phyloP scores from a whole-genome alignment of 2,329 filamentous ascomycete genomes.

The Geosmithia morbida region DNA sequence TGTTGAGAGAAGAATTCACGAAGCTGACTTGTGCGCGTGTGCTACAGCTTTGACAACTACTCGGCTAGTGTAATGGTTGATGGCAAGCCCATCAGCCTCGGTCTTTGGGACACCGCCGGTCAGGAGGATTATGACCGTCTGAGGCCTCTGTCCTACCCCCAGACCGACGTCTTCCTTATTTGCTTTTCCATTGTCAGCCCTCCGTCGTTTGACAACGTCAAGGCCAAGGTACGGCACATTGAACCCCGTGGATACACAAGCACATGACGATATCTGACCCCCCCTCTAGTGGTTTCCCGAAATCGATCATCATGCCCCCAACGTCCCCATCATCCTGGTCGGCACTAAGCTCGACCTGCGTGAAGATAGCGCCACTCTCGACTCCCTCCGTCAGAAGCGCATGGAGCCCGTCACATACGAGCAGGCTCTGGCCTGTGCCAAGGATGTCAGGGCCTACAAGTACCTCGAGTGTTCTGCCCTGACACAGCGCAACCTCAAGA shows the following conservation, averaged over 20 bases:
- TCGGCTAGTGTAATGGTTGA: constrained; percentile 98
- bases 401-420: constrained; percentile 97
- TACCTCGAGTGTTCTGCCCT: constrained; percentile 96
- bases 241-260: background rate
- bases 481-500: constrained; percentile 94
- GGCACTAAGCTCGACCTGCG: constrained; percentile 93
- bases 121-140: constrained; percentile 97
- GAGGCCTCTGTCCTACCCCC: constrained; percentile 88
- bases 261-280: background rate
- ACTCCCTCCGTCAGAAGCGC: constrained; percentile 75
- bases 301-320: constrained; percentile 91
- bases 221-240: constrained; percentile 63
- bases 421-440: constrained; percentile 74
- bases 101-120: constrained; percentile 95
- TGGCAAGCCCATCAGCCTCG: constrained; percentile 91
- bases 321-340: constrained; percentile 91
- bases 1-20: background rate
- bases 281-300: constrained; percentile 80
- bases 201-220: constrained; percentile 97
- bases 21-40: constrained; percentile 1
- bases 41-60: constrained; percentile 85
- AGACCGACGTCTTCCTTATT: constrained; percentile 96
- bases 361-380: constrained; percentile 71
- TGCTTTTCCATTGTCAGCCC: constrained; percentile 98
- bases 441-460: constrained; percentile 92